phyloP scores from a whole-genome alignment of 139 green algal genomes.

The Picochlorum sp. region DNA sequence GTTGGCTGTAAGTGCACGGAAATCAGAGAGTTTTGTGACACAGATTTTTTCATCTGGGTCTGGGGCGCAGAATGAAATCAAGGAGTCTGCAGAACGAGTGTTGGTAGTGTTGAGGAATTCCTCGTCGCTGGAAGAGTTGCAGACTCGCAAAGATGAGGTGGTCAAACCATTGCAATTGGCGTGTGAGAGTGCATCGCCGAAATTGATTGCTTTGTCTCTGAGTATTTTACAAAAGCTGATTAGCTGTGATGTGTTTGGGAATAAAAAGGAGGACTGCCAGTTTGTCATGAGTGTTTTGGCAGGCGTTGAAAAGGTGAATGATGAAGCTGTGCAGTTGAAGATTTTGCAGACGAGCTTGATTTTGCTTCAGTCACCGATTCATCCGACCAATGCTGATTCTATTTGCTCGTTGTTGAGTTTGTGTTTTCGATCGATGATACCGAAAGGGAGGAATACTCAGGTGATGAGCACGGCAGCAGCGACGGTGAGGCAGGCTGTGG shows the following conservation, averaged over 20 bases:
- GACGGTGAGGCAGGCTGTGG: slow-evolving; percentile 71
- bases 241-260: slow-evolving; percentile 56
- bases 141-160: slow-evolving; percentile 24
- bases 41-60: slow-evolving; percentile 41
- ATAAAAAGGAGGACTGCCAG: slow-evolving; percentile 19
- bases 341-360: slow-evolving; percentile 72
- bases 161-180: slow-evolving; percentile 40
- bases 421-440: slow-evolving; percentile 41
- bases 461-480: slow-evolving; percentile 63
- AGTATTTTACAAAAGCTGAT: slow-evolving; percentile 72
- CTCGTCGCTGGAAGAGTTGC: slow-evolving; percentile 21
- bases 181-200: slow-evolving; percentile 61
- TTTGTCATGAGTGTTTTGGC: slow-evolving; percentile 19
- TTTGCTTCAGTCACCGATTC: slow-evolving; percentile 61
- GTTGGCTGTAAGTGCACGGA: slow-evolving; percentile 42
- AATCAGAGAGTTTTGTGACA: slow-evolving; percentile 46
- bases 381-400: slow-evolving; percentile 42
- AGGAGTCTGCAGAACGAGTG: slow-evolving; percentile 56
- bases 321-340: slow-evolving; percentile 77
- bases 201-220: slow-evolving; percentile 54
- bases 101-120: slow-evolving; percentile 45
- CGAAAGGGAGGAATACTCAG: slow-evolving; percentile 40
- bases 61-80: slow-evolving; percentile 54
- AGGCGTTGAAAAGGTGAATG: slow-evolving; percentile 44
- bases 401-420: slow-evolving; percentile 51